Percentiles rank a stretch among this genome's conserved stretches.
These are phyloP conservation scores for Kluyveromyces sp. DNA, from an alignment of 1,139 yeast species.

Conservation along the genomic window DNA sequence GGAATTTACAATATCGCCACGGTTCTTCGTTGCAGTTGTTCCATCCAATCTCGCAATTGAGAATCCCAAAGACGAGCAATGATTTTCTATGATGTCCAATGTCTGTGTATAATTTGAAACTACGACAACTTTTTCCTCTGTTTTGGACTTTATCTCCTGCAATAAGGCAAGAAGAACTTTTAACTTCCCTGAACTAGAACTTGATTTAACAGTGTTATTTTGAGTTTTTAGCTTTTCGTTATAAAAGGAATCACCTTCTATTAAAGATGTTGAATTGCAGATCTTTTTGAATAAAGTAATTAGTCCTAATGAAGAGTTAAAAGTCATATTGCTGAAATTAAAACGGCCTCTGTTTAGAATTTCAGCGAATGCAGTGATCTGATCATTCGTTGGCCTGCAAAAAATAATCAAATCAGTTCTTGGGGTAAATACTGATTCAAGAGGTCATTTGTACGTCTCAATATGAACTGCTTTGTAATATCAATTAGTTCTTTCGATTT, in stretches of 20 bases:
- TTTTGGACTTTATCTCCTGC: conserved; percentile 35
- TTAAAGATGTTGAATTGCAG: conserved; percentile 72
- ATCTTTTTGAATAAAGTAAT: conserved; percentile 73
- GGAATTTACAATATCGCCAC: conserved; percentile 58
- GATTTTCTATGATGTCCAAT: conserved; percentile 60
- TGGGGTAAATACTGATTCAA: conserved; percentile 64
- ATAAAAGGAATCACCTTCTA: conserved; percentile 36
- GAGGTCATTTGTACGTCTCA: conserved; percentile 68
- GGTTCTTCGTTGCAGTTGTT: conserved; percentile 54
- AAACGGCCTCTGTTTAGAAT: conserved; percentile 37
- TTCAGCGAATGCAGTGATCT: conserved; percentile 46
- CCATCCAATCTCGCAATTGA: conserved; percentile 73
- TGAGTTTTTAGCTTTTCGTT: conserved; percentile 1
- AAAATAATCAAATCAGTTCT: conserved; percentile 74
- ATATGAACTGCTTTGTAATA: conserved; percentile 57
- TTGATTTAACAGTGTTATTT: conserved; percentile 11
- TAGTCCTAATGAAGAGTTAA: conserved; percentile 49
- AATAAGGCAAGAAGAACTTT: conserved; percentile 48
- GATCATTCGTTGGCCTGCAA: conserved; percentile 65
- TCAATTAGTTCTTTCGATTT: conserved; percentile 54
- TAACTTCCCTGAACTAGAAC: conserved; percentile 53
- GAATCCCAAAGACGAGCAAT: conserved; percentile 45
- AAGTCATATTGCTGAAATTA: conserved; percentile 31
- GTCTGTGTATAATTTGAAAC: conserved; percentile 90
- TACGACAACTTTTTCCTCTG: conserved; percentile 64